Conservation (phyloP, 805 yeast genomes). For the Brettanomyces naardenensis region DNA sequence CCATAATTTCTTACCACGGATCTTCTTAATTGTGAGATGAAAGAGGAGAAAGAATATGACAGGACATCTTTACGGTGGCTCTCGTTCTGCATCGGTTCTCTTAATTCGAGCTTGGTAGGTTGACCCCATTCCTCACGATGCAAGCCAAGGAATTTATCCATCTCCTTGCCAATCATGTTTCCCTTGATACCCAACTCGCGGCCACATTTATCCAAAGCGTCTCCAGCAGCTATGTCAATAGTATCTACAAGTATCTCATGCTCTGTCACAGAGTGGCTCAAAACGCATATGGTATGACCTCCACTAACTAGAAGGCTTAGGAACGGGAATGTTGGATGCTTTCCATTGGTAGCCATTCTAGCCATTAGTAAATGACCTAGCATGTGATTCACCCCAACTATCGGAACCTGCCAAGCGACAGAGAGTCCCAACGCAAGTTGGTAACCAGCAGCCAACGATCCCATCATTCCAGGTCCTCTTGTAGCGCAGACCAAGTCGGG, state of each 20-base stretch:
- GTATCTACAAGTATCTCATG: slow-evolving; percentile 75
- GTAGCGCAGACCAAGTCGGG: slow-evolving; percentile 85
- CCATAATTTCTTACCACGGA: slow-evolving; percentile 20
- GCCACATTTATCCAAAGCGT: slow-evolving; percentile 88
- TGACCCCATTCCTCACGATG: slow-evolving; percentile 25
- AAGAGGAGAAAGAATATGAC: slow-evolving; percentile 75
- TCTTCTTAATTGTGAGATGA: slow-evolving; percentile 27
- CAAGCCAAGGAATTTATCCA: slow-evolving; percentile 48
- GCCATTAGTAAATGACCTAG: slow-evolving; percentile 79
- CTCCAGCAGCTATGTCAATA: slow-evolving; percentile 87
- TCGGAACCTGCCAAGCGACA: slow-evolving; percentile 67
- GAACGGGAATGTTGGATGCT: slow-evolving; percentile 52
- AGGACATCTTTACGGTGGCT: slow-evolving; percentile 35
- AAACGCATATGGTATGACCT: slow-evolving; percentile 88
- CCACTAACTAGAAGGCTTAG: slow-evolving; percentile 79
- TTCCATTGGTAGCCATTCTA: slow-evolving; percentile 37
- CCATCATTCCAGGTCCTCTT: slow-evolving; percentile 95
- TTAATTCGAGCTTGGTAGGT: slow-evolving; percentile 21
- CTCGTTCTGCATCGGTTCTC: slow-evolving; percentile 47
- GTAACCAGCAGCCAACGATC: slow-evolving; percentile 74
- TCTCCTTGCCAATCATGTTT: slow-evolving; percentile 77
- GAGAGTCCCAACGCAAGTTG: slow-evolving; percentile 82
- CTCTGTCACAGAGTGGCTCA: slow-evolving; percentile 46
- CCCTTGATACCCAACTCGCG: slow-evolving; percentile 76
- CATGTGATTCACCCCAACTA: slow-evolving; percentile 95